A percentile compares a stretch with the other conserved stretches of the same genome.
Evolutionary conservation across 2,329 filamentous ascomycete genomes (phyloP).

Genomic region (Spiromastix sp.): DNA sequence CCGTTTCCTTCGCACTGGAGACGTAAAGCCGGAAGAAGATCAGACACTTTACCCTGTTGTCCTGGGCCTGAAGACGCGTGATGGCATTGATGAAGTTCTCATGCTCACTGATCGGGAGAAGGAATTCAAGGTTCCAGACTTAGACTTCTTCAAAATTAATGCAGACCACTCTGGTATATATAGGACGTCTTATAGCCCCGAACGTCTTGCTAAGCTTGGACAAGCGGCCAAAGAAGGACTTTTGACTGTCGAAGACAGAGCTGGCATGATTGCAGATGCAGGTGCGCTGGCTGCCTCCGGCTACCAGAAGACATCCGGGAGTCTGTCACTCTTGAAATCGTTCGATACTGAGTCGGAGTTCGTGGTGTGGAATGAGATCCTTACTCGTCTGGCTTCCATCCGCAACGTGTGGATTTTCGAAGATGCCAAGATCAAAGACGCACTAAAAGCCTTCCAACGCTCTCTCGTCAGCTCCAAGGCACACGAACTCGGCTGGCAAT

Average conservation of each 20-base stretch:
- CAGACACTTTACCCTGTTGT: constrained; percentile 81
- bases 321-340: constrained; percentile 73
- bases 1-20: constrained; percentile 82
- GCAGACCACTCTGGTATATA: constrained; percentile 90
- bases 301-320: constrained; percentile 85
- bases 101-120: constrained; percentile 64
- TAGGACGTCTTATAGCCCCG: constrained; percentile 75
- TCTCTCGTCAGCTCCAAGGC: constrained; percentile 68
- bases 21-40: constrained; percentile 90
- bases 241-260: constrained; percentile 78
- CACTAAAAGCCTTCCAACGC: constrained; percentile 72
- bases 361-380: constrained; percentile 90
- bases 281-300: constrained; percentile 81
- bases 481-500: constrained; percentile 80
- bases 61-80: constrained; percentile 64
- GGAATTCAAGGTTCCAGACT: constrained; percentile 64
- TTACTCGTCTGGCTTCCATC: constrained; percentile 65
- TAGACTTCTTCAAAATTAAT: constrained; percentile 94
- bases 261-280: constrained; percentile 90
- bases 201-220: constrained; percentile 77
- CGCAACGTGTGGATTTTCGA: constrained; percentile 85
- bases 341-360: constrained; percentile 76
- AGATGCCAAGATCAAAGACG: constrained; percentile 58
- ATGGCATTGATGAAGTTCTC: constrained; percentile 65
- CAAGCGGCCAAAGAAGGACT: constrained; percentile 71